These are phyloP conservation scores for Cladorrhinum samala DNA, from an alignment of 495 filamentous ascomycete species.

Conservation along the genomic window DNA sequence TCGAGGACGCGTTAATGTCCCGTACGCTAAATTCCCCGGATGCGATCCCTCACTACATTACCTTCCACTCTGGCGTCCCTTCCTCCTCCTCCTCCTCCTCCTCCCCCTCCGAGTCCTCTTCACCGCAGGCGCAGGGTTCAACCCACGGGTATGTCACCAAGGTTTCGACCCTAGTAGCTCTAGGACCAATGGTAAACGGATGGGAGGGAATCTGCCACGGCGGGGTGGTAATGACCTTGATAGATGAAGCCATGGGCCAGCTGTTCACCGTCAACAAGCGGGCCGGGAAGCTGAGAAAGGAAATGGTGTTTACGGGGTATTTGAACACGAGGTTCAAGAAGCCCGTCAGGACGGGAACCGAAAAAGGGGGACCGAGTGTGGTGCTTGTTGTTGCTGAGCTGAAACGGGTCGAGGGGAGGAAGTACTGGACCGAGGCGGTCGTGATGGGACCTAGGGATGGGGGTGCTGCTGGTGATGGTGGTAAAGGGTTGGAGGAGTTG, in stretches of 20 bases:
- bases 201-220: slow-evolving; percentile 54
- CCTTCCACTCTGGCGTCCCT: slow-evolving; percentile 34
- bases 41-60: slow-evolving; percentile 47
- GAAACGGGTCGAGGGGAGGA: slow-evolving; percentile 37
- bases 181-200: slow-evolving; percentile 54
- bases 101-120: no score
- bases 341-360: slow-evolving; percentile 48
- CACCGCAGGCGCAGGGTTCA: no score
- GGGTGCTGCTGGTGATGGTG: slow-evolving; percentile 13
- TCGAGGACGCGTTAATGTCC: slow-evolving; percentile 52
- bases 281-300: slow-evolving; percentile 14
- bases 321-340: slow-evolving; percentile 51
- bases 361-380: slow-evolving; percentile 14
- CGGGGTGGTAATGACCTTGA: slow-evolving; percentile 52
- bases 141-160: slow-evolving; percentile 30
- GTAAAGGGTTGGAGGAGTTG: slow-evolving; percentile 25
- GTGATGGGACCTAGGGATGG: slow-evolving; percentile 32
- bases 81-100: no score
- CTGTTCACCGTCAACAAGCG: slow-evolving; percentile 42
- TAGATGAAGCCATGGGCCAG: slow-evolving; percentile 51
- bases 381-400: slow-evolving; percentile 45
- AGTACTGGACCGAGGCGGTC: slow-evolving; percentile 38
- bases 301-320: slow-evolving; percentile 46
- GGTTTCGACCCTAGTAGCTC: slow-evolving; percentile 41
- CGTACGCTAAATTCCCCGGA: slow-evolving; percentile 46